phyloP scores from a whole-genome alignment of 2,329 filamentous ascomycete genomes.

The Spiromastix sp. region DNA sequence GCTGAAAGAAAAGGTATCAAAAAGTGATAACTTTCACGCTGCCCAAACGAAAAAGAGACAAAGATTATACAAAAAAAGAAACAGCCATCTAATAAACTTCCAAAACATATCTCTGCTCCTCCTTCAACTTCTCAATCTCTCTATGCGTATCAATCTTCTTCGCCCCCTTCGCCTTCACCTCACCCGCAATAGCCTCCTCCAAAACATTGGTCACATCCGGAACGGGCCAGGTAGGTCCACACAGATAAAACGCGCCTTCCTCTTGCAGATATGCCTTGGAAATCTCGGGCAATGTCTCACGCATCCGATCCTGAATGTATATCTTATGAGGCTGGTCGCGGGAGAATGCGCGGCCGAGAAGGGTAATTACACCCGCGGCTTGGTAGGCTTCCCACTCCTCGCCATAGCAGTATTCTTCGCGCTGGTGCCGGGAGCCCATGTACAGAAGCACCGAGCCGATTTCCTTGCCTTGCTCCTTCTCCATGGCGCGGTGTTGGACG shows the following conservation, averaged over 20 bases:
- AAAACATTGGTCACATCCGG: constrained; percentile 91
- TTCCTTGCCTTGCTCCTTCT: constrained; percentile 92
- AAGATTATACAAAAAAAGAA: too few relatives aligned
- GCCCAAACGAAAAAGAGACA: neutral
- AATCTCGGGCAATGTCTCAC: constrained; percentile 73
- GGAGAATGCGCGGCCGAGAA: constrained; percentile 87
- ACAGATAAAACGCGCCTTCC: constrained; percentile 91
- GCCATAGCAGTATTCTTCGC: constrained; percentile 96
- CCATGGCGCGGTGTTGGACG: constrained; percentile 94
- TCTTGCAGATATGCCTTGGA: constrained; percentile 76
- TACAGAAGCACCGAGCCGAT: constrained; percentile 91
- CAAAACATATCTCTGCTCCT: constrained; percentile 83
- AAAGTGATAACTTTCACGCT: too few relatives aligned
- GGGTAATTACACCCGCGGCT: constrained; percentile 87
- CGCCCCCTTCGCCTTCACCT: constrained; percentile 54
- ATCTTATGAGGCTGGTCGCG: constrained; percentile 97
- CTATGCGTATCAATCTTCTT: constrained; percentile 78
- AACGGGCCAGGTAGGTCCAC: constrained; percentile 95
- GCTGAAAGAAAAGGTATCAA: neutral
- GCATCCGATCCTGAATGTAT: constrained; percentile 98
- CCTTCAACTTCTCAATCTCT: constrained; percentile 97
- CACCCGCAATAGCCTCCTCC: constrained; percentile 75
- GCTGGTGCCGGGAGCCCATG: constrained; percentile 93
- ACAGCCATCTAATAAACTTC: constrained; percentile 68
- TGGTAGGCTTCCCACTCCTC: constrained; percentile 99